A percentile compares a stretch with the other conserved stretches of the same genome.
Conservation (phyloP, 768 basidiomycete species). For the Tulasnella calospora region DNA sequence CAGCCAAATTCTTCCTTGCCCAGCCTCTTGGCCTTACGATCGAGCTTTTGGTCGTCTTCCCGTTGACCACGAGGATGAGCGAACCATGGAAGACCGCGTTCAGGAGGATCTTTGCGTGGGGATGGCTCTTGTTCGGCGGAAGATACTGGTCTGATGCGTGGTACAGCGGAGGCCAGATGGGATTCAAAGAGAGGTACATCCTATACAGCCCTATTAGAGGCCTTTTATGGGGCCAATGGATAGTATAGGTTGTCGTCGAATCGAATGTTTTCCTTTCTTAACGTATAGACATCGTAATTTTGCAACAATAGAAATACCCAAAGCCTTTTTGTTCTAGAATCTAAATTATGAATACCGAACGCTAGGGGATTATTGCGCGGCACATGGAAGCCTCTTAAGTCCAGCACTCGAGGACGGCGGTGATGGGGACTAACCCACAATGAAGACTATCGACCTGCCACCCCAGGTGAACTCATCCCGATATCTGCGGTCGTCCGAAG, state of each 20-base stretch:
- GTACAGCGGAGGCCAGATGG: constrained; percentile 21
- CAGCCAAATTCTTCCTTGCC: constrained; percentile 24
- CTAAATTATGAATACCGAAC: too few species aligned
- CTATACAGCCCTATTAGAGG: constrained; percentile 25
- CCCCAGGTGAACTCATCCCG: background rate
- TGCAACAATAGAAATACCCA: background rate
- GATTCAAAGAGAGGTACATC: constrained; percentile 13
- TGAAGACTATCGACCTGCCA: background rate
- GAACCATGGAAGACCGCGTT: background rate
- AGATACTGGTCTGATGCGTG: constrained; percentile 27
- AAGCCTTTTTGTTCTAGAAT: too few species aligned
- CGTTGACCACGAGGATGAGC: background rate
- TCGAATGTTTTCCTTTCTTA: background rate
- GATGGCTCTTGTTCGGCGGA: constrained; percentile 25
- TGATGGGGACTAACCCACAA: too few species aligned
- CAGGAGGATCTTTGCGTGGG: constrained; percentile 25
- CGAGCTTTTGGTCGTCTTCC: constrained; percentile 15
- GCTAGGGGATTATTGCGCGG: too few species aligned
- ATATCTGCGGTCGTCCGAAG: constrained; percentile 44
- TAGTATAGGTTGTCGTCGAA: background rate
- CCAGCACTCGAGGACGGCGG: too few species aligned
- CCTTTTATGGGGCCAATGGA: constrained; percentile 21
- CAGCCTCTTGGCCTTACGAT: constrained; percentile 26
- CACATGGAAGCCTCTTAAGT: too few species aligned
- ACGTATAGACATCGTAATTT: background rate